Evolutionary conservation across 805 yeast genomes (phyloP).

Genomic region (Saturnispora diversa): DNA sequence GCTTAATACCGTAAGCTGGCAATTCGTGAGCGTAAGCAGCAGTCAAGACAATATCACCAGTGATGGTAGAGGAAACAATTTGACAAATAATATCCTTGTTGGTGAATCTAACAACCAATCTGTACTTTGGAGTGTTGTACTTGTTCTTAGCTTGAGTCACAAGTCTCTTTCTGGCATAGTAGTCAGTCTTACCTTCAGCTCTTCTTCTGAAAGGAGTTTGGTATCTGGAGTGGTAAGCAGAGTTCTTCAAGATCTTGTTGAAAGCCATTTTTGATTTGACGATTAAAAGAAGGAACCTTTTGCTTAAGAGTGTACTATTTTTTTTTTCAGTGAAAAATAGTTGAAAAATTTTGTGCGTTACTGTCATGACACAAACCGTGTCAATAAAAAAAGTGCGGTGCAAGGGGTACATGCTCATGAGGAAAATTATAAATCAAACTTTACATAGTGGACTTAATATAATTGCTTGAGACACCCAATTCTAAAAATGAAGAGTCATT

Average conservation of each 20-base stretch:
- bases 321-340: slow-evolving; percentile 1
- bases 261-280: slow-evolving; percentile 12
- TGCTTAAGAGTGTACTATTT: not conserved
- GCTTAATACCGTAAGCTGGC: slow-evolving; percentile 94
- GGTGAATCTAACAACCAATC: slow-evolving; percentile 99
- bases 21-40: slow-evolving; percentile 99
- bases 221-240: slow-evolving; percentile 98
- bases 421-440: not conserved
- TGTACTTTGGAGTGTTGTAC: slow-evolving; percentile 99
- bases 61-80: slow-evolving; percentile 91
- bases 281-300: too few relatives aligned
- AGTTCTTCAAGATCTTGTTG: slow-evolving; percentile 30
- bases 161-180: slow-evolving; percentile 99
- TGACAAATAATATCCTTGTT: slow-evolving; percentile 99
- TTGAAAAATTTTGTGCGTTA: slow-evolving; percentile 4
- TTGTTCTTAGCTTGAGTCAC: slow-evolving; percentile 99
- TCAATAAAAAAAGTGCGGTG: slow-evolving; percentile 5
- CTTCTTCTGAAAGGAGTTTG: slow-evolving; percentile 99
- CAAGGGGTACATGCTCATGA: slow-evolving; percentile 1
- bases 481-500: slow-evolving; percentile 22
- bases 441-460: slow-evolving; percentile 10
- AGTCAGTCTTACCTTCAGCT: slow-evolving; percentile 99
- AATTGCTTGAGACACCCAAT: slow-evolving; percentile 26
- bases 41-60: slow-evolving; percentile 92
- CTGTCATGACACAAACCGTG: slow-evolving; percentile 6